Base-by-base conservation (phyloP, 2,329 filamentous ascomycete genomes). In the Aspergillus candidus region DNA sequence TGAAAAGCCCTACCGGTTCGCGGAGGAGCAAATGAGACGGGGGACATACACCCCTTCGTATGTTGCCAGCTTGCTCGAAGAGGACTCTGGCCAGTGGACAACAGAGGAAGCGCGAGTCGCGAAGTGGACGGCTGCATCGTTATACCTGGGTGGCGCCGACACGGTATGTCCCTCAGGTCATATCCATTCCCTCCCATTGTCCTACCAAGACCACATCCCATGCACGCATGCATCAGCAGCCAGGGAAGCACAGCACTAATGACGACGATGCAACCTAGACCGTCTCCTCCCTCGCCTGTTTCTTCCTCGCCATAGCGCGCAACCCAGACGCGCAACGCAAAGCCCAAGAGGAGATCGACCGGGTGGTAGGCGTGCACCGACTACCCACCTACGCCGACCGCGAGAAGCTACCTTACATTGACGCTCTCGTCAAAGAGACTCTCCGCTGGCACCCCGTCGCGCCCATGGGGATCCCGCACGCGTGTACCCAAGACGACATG, bases 271-370 rank as follows among this genome's bases (percentile, higher is more conserved):
- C 1, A 30, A 40, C 22, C 7, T n/a, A 72, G 70, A 75, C 67
- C 3, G 67, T 72, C 0, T 71, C 62, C 1, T 59, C 68, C 0
- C 48, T 74, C 3, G 51, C 58, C 27, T 57, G 51, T 0, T 79
- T 79, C 53, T 65, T 76, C 14, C 65, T 80, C 0, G 76, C 75
- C 0, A 78, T 78, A 57, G 69, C 66, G 12, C 63, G 76, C n/a
- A 73, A 72, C 29, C 72, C 72, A 0, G 68, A 72, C 6, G 72
- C 76, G 13, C 70, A 78, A 17, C 68, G 67, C 1, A 77, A 76
- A 49, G 72, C 72, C 0, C 70, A 76, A 29, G 60, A 62, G 11
- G 68, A 72, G 42, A 58, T 73, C 14, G 68, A 72, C 44, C 53
- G 48, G 2, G 66, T 71, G 3, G 35, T 70, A 6, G 69, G 66